Conservation (phyloP, 2,329 filamentous ascomycete species). For the Bipolaris sorokiniana region DNA sequence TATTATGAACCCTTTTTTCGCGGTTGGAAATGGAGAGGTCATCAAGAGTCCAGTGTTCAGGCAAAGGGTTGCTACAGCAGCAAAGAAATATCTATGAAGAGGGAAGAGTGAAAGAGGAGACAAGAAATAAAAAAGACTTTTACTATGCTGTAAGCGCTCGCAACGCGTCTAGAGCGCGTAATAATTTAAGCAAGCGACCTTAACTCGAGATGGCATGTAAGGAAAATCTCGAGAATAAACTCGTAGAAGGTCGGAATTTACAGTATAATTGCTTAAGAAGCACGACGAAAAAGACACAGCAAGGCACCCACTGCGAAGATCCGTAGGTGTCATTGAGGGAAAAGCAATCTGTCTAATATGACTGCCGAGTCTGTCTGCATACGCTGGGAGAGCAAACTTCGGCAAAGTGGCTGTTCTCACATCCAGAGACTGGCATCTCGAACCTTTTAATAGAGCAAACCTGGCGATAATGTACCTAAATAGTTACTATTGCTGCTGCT, state of each 20-base stretch:
- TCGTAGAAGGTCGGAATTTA: not conserved
- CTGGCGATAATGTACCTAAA: too few relatives aligned
- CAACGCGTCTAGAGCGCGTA: not conserved
- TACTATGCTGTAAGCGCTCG: not conserved
- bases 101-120: not conserved
- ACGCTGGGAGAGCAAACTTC: too few relatives aligned
- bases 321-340: too few relatives aligned
- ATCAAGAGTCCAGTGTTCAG: constrained; percentile 88
- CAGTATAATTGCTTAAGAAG: not conserved
- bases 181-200: not conserved
- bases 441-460: too few relatives aligned
- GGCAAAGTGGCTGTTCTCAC: too few relatives aligned
- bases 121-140: not conserved
- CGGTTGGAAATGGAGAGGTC: constrained; percentile 80
- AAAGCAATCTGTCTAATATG: too few relatives aligned
- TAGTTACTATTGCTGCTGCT: too few relatives aligned
- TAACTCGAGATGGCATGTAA: too few relatives aligned
- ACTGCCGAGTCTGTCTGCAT: too few relatives aligned
- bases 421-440: too few relatives aligned
- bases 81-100: constrained; percentile 81
- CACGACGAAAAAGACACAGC: not conserved
- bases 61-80: constrained; percentile 79
- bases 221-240: too few relatives aligned
- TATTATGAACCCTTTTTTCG: constrained; percentile 96
- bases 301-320: too few relatives aligned